Base-by-base conservation (phyloP, 805 yeast genomes). In the Starmerella stigmatis region DNA sequence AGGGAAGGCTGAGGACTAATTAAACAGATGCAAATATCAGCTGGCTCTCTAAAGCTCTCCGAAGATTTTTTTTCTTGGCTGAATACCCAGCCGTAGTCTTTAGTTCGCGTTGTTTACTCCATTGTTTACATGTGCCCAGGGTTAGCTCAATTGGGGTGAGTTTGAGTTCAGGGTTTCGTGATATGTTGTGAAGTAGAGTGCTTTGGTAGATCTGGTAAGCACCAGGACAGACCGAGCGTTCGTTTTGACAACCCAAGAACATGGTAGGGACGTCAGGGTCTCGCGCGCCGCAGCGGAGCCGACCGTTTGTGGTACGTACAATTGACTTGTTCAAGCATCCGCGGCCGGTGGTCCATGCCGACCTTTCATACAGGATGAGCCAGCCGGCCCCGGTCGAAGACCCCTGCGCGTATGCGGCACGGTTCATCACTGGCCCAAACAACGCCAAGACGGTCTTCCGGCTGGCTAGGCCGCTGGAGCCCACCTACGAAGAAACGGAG, bases 401-500 rank as follows among this genome's bases (percentile, higher is more conserved):
- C 19, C 59, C 57, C 38, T 59, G 54, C 49, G 54, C 48, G n/a
- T 51, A 48, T 27, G 62, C 59, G 12, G 40, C 56, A 13, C 54
- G 56, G 10, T 44, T 57, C 17, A 56, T 60, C 1, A 43, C 44
- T 22, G 60, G 54, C 38, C 49, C 52, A 32, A 28, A 36, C 47
- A 37, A 22, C 6, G 25, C 36, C 25, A 45, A 54, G 30, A 57
- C 56, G 6, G 58, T 62, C 2, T 49, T 54, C 20, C 51, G 56
- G 12, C 46, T 61, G 12, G 30, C 46, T 13, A 29, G 36, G 15
- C 53, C 58, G 10, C 51, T 62, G 17, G 57, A 52, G 13, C 48
- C 60, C 15, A 62, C 65, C 4, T 61, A 54, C 41, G 54, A 49
- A 19, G 64, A 61, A 30, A 62, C 65, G 2, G 61, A 61, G 45